Evolutionary conservation across 2,329 filamentous ascomycete species (phyloP).

Genomic region (Aspergillus piperis): DNA sequence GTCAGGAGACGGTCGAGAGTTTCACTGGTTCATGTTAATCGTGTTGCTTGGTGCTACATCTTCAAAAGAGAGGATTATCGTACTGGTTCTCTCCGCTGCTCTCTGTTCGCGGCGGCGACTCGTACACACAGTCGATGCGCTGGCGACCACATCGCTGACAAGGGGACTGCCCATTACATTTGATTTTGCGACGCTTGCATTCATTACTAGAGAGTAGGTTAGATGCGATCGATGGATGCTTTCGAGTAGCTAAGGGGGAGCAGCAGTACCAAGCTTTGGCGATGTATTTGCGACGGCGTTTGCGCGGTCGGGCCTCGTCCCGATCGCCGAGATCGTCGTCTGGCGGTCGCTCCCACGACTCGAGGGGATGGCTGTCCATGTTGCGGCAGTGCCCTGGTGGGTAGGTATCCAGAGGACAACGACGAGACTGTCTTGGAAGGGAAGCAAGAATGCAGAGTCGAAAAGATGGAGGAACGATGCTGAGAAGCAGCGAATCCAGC

Average conservation of each 20-base stretch:
- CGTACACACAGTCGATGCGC: constrained; percentile 39
- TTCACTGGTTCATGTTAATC: neutral
- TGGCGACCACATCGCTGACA: constrained; percentile 60
- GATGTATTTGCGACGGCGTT: constrained; percentile 65
- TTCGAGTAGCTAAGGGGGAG: neutral
- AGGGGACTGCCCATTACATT: constrained; percentile 64
- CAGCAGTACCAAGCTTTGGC: constrained; percentile 60
- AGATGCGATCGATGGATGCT: neutral
- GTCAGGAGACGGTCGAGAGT: constrained; percentile 29
- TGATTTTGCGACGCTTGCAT: constrained; percentile 66
- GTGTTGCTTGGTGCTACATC: too few species aligned
- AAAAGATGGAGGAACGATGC: neutral
- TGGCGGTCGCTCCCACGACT: constrained; percentile 10
- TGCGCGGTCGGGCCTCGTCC: constrained; percentile 45
- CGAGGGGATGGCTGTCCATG: neutral
- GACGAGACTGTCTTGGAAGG: neutral
- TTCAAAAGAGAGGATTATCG: neutral
- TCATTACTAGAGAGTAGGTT: constrained; percentile 51
- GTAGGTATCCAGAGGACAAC: neutral
- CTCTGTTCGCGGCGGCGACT: constrained; percentile 69
- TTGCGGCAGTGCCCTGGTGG: neutral
- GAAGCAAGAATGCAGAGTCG: neutral
- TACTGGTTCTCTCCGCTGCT: constrained; percentile 1
- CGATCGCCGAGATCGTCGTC: neutral
- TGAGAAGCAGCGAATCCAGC: neutral